Evolutionary conservation across 164 flowering plant genomes (phyloP).

Genomic region (Stephania yunnanensis): DNA sequence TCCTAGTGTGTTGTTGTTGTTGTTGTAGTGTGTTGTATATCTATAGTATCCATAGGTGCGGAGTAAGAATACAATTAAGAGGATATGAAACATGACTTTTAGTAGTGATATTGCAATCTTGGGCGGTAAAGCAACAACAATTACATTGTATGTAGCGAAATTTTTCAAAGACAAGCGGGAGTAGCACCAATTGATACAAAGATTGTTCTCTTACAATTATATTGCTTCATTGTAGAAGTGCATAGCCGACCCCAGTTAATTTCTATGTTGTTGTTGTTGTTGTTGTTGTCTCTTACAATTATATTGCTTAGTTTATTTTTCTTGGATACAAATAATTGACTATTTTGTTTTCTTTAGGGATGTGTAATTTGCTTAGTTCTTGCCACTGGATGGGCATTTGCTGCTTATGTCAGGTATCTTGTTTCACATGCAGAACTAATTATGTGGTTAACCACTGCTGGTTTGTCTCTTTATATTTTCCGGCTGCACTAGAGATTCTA

Average conservation of each 20-base stretch:
- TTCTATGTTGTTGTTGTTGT: too few relatives aligned
- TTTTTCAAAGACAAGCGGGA: too few relatives aligned
- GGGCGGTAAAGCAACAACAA: too few relatives aligned
- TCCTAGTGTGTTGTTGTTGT: not conserved
- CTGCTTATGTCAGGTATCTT: slow-evolving; percentile 83
- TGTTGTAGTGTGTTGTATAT: not conserved
- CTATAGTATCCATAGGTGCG: not conserved
- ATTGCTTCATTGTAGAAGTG: not conserved
- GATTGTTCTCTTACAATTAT: too few relatives aligned
- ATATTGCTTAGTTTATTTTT: not conserved
- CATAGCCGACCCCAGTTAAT: too few relatives aligned
- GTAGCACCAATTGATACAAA: too few relatives aligned
- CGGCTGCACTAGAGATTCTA: not conserved
- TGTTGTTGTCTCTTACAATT: too few relatives aligned
- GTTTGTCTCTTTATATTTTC: not conserved
- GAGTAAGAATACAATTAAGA: not conserved
- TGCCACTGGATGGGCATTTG: slow-evolving; percentile 86
- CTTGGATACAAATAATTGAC: not conserved
- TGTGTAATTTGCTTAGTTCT: slow-evolving; percentile 74
- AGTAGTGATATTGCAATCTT: not conserved
- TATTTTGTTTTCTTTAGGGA: slow-evolving; percentile 48
- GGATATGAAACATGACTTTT: not conserved
- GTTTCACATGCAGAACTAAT: not conserved
- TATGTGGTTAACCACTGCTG: not conserved
- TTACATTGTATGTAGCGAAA: too few relatives aligned